phyloP scores from a whole-genome alignment of 305 asterid genomes.

The Fraxinus baroniana region DNA sequence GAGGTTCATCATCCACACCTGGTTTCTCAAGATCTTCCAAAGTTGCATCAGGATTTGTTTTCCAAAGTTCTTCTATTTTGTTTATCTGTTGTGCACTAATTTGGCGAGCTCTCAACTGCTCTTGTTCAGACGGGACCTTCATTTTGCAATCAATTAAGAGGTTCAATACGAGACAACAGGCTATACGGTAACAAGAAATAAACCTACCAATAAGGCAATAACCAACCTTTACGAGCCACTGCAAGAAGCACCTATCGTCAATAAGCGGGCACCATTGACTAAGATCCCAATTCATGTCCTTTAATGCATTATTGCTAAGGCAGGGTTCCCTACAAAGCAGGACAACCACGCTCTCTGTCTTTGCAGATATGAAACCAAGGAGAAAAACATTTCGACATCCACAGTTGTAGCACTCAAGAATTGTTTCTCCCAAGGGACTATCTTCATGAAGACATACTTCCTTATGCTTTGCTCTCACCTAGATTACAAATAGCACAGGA shows the following conservation, averaged over 20 bases:
- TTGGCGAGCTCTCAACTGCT: slow-evolving; percentile 97
- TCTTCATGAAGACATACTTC: slow-evolving; percentile 99
- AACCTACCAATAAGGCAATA: background rate
- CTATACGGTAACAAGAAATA: slow-evolving; percentile 15
- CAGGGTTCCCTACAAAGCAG: slow-evolving; percentile 98
- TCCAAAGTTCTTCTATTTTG: slow-evolving; percentile 99
- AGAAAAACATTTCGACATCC: slow-evolving; percentile 98
- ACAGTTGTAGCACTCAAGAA: slow-evolving; percentile 95
- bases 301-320: slow-evolving; percentile 81
- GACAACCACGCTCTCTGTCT: slow-evolving; percentile 96
- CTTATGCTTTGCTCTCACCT: slow-evolving; percentile 99
- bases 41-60: slow-evolving; percentile 94
- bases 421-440: slow-evolving; percentile 97
- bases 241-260: slow-evolving; percentile 97
- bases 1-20: slow-evolving; percentile 99
- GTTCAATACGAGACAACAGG: slow-evolving; percentile 18
- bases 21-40: slow-evolving; percentile 99
- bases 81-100: slow-evolving; percentile 98
- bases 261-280: slow-evolving; percentile 99
- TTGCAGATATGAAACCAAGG: slow-evolving; percentile 96
- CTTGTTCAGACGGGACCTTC: slow-evolving; percentile 98
- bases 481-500: slow-evolving; percentile 11
- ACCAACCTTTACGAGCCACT: slow-evolving; percentile 92
- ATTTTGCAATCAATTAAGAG: slow-evolving; percentile 26
- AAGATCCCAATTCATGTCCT: slow-evolving; percentile 99